A percentile compares a stretch with the other conserved stretches of the same genome.
Conservation (phyloP, 306 rosid species). For the Dalbergia cochinchinensis region DNA sequence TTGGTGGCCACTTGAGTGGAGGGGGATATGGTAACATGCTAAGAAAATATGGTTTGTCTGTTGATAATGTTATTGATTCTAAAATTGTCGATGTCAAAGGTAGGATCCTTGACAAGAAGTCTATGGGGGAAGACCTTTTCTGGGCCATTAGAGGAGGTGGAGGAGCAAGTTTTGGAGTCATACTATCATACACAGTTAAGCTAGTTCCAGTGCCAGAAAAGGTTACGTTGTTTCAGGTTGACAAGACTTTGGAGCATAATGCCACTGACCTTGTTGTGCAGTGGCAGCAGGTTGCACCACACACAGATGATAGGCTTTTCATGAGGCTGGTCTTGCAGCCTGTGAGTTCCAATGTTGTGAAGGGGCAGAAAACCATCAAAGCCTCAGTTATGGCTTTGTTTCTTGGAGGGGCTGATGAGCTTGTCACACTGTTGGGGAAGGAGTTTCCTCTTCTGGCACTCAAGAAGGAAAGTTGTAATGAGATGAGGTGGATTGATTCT, state of each 20-base stretch:
- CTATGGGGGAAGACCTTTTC: constrained; percentile 64
- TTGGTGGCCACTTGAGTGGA: constrained; percentile 81
- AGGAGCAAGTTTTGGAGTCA: constrained; percentile 73
- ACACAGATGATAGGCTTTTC: constrained; percentile 60
- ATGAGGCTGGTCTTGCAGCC: constrained; percentile 67
- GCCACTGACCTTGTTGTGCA: constrained; percentile 48
- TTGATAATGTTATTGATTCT: constrained; percentile 60
- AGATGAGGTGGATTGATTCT: constrained; percentile 74
- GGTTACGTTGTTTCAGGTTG: constrained; percentile 55
- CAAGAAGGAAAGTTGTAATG: constrained; percentile 57
- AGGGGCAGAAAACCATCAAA: constrained; percentile 52
- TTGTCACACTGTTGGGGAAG: constrained; percentile 58
- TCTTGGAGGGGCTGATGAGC: constrained; percentile 61
- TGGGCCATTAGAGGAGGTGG: constrained; percentile 76
- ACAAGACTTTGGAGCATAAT: constrained; percentile 53
- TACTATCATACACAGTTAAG: constrained; percentile 56
- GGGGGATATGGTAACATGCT: constrained; percentile 87
- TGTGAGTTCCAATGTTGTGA: constrained; percentile 47
- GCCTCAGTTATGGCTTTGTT: constrained; percentile 53
- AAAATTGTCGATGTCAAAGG: constrained; percentile 59
- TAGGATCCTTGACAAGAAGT: constrained; percentile 48
- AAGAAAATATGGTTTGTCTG: constrained; percentile 58
- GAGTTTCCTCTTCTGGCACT: constrained; percentile 67
- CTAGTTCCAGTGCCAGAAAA: constrained; percentile 58
- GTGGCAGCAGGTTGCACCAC: constrained; percentile 69